Evolutionary conservation across 148 eudicot genomes (phyloP).

Genomic region (Rhododendron williamsianum): DNA sequence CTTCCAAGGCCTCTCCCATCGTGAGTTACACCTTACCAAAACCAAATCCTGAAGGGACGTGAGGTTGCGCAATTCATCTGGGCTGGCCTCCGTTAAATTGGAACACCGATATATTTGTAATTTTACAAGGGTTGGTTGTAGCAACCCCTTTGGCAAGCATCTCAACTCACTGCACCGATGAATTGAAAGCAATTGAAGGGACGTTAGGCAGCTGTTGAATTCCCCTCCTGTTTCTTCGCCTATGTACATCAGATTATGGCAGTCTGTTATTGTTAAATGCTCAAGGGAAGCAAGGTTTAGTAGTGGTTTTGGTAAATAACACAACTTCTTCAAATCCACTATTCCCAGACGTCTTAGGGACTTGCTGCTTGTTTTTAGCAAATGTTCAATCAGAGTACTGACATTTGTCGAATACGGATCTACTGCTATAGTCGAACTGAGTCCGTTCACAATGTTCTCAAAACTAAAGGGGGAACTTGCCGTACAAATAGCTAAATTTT

Average conservation of each 20-base stretch:
- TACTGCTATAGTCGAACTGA: not conserved
- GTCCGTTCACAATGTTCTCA: not conserved
- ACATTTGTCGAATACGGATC: not conserved
- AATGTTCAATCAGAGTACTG: not conserved
- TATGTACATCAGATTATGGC: not conserved
- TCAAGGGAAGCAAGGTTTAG: not conserved
- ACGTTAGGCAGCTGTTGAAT: not conserved
- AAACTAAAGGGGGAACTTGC: accelerated
- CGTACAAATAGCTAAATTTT: accelerated
- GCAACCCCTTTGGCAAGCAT: no score
- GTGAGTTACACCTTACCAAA: no score
- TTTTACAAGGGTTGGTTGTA: no score
- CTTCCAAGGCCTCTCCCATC: not conserved
- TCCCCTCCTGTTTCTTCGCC: not conserved
- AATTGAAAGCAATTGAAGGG: no score
- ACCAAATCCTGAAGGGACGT: not conserved
- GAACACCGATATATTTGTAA: no score
- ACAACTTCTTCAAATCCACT: not conserved
- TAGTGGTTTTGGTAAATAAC: not conserved
- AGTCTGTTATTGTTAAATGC: accelerated
- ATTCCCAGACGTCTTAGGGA: not conserved
- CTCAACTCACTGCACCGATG: no score
- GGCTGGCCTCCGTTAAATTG: not conserved
- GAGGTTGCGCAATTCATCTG: not conserved
- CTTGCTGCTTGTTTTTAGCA: not conserved